Percentiles rank a stretch among this genome's conserved stretches.
Conservation (phyloP, 1,284 basidiomycete genomes). For the Tranzscheliella williamsii region DNA sequence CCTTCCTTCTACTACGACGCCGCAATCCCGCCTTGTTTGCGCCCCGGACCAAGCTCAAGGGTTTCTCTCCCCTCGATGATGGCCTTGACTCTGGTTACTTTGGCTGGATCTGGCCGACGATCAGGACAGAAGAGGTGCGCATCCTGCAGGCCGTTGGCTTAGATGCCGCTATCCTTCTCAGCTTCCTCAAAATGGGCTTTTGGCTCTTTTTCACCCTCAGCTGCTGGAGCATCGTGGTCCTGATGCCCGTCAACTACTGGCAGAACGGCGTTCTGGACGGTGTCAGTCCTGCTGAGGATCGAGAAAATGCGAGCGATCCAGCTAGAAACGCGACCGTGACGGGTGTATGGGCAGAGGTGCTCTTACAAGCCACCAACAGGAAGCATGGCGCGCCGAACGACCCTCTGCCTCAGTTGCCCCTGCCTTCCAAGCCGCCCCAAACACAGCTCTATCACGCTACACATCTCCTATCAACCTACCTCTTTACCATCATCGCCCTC, state of each 20-base stretch:
- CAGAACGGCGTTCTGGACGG: conserved; percentile 59
- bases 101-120: conserved; percentile 91
- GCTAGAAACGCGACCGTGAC: conserved; percentile 10
- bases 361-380: conserved; percentile 11
- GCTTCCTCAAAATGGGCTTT: conserved; percentile 93
- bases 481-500: conserved; percentile 84
- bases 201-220: conserved; percentile 82
- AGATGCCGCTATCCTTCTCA: conserved; percentile 90
- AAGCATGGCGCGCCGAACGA: conserved; percentile 10
- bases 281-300: conserved; percentile 51
- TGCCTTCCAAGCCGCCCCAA: conserved; percentile 32
- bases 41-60: conserved; percentile 89
- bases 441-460: conserved; percentile 64
- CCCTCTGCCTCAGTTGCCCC: conserved; percentile 44
- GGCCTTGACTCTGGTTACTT: conserved; percentile 75
- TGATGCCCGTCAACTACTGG: conserved; percentile 60
- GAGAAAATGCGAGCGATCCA: conserved; percentile 22
- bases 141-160: conserved; percentile 95
- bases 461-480: conserved; percentile 88
- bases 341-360: conserved; percentile 16
- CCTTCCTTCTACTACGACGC: conserved; percentile 84
- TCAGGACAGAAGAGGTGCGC: conserved; percentile 84
- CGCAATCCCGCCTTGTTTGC: conserved; percentile 88
- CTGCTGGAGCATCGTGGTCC: conserved; percentile 63
- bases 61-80: conserved; percentile 86